Percentiles rank a stretch among this genome's conserved stretches.
Conservation (phyloP, 2,329 filamentous ascomycete genomes). For the Penicillium sp. region DNA sequence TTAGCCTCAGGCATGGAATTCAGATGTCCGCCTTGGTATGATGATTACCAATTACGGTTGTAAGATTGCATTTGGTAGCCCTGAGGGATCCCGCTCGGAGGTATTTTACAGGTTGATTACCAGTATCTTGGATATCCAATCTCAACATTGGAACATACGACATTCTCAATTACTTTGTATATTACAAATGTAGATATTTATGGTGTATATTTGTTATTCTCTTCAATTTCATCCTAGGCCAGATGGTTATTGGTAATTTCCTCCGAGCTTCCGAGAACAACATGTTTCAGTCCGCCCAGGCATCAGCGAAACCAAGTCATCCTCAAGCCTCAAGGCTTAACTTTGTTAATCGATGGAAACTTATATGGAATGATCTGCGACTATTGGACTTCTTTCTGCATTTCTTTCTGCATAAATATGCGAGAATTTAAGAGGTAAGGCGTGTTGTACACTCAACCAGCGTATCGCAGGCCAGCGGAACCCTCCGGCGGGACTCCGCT, state of each 20-base stretch:
- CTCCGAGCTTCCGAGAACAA: background rate
- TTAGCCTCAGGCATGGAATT: background rate
- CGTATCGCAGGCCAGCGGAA: conserved; percentile 16
- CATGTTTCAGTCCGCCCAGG: conserved; percentile 11
- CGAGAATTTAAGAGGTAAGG: background rate
- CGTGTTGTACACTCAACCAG: background rate
- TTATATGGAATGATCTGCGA: background rate
- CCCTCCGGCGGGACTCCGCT: conserved; percentile 22
- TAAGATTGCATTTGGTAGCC: background rate
- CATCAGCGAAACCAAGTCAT: conserved; percentile 14
- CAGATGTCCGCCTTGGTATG: conserved; percentile 4
- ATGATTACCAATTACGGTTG: conserved; percentile 1
- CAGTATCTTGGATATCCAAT: background rate
- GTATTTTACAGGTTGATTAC: conserved; percentile 1
- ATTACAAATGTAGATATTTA: too few species aligned
- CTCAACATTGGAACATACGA: background rate
- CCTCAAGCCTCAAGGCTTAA: conserved; percentile 19
- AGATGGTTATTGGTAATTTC: background rate
- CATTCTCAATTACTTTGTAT: background rate
- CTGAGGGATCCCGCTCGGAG: conserved; percentile 6
- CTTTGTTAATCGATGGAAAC: conserved; percentile 4
- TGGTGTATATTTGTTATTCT: background rate
- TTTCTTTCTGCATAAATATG: background rate
- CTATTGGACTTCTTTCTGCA: background rate
- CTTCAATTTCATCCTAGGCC: background rate